Base-by-base conservation (phyloP, 768 basidiomycete genomes). In the Tephrocybe sp. region DNA sequence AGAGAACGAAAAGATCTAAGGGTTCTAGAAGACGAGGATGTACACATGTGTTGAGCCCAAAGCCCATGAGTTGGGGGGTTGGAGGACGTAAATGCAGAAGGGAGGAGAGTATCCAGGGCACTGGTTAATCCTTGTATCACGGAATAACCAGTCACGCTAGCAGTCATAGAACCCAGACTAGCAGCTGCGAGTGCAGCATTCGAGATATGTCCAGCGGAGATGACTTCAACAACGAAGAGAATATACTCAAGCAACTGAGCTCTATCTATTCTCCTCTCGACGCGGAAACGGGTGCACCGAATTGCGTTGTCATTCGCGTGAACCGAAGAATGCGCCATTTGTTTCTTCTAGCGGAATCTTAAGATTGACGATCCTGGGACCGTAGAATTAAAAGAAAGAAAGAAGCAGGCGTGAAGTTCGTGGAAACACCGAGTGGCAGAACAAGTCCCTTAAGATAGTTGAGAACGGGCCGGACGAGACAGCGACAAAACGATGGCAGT, bases 191-290 rank as follows among this genome's bases (percentile, higher is more conserved):
- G 79, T 23, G 92, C 88, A 2, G 80, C 79, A 0, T 92, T 96
- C 0, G 92, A 92, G 11, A 97, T 68, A 66, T 97, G 95, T 0
- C 95, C 95, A 19, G 96, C 87, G n/a, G 85, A 85, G 34, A 98
- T 66, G 39, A 96, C 90, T 14, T 90, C 85, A 2, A 85, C 87
- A 19, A 96, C 73, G 40, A 91, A 78, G 26, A 98, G 80, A 6
- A 87, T 90, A 66, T 88, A 93, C 63, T 98, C 95, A 31, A 91
- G 76, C 17, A 92, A 39, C 52, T 89, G 85, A 2, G 89, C 84
- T 13, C 90, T 90, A 38, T 39, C 16, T n/a, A n/a, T n/a, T n/a
- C n/a, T n/a, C n/a, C n/a, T n/a, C n/a, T n/a, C n/a, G n/a, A n/a
- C n/a, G n/a, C n/a, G n/a, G n/a, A n/a, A n/a, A n/a, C n/a, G n/a